Evolutionary conservation across 345 rosid genomes (phyloP).

Genomic region (Lepidium didymum): DNA sequence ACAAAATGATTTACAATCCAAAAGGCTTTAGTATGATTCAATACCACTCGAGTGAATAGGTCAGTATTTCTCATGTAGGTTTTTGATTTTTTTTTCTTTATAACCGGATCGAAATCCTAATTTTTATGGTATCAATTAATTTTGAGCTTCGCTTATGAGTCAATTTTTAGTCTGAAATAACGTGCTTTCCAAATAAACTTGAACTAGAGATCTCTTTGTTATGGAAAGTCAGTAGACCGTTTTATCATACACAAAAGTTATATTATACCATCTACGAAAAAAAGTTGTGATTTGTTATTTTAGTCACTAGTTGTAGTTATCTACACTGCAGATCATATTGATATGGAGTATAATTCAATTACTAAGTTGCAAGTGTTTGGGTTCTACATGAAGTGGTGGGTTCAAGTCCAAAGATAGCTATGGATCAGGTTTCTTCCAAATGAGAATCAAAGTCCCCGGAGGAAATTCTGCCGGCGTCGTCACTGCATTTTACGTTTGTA

Average conservation of each 20-base stretch:
- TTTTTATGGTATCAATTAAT: no score
- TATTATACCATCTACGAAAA: background rate
- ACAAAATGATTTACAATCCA: background rate
- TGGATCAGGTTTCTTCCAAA: conserved; percentile 51
- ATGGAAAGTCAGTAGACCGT: no score
- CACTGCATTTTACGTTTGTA: conserved; percentile 51
- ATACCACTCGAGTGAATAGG: background rate
- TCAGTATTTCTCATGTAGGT: no score
- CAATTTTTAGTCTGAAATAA: no score
- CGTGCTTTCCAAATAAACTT: no score
- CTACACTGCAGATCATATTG: no score
- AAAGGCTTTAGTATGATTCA: background rate
- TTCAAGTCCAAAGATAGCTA: conserved; percentile 46
- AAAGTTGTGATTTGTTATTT: background rate
- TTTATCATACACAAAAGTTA: no score
- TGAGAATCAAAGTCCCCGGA: conserved; percentile 47
- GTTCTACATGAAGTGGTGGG: conserved; percentile 32
- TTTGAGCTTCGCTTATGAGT: no score
- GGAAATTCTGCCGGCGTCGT: conserved; percentile 60
- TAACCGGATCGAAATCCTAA: no score
- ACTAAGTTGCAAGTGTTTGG: background rate
- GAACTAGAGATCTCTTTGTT: no score
- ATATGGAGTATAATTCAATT: background rate
- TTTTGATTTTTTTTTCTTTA: no score
- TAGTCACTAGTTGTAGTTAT: background rate